A percentile compares a stretch with the other conserved stretches of the same genome.
These are phyloP conservation scores for Butyriboletus appendiculatus DNA, from an alignment of 1,284 basidiomycete genomes.

Conservation along the genomic window DNA sequence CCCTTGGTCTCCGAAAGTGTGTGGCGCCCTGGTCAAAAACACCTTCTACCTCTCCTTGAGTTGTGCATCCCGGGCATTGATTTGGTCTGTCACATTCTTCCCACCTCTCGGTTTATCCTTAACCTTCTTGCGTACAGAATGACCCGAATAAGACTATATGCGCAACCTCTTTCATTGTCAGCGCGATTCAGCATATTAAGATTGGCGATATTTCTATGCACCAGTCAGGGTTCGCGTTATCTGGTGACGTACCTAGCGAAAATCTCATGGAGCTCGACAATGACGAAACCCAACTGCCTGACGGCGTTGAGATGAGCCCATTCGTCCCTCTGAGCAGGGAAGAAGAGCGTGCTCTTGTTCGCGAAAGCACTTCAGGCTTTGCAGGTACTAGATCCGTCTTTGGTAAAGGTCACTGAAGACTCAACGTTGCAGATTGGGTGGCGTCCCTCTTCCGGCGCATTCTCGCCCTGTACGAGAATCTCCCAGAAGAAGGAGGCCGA, in stretches of 20 bases:
- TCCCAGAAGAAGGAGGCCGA: constrained; percentile 91
- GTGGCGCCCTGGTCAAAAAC: constrained; percentile 88
- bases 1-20: constrained; percentile 78
- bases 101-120: not conserved
- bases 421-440: constrained; percentile 73
- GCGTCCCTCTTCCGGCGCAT: constrained; percentile 86
- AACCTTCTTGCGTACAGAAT: constrained; percentile 53
- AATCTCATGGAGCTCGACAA: constrained; percentile 56
- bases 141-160: constrained; percentile 92
- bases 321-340: constrained; percentile 55
- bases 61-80: constrained; percentile 92
- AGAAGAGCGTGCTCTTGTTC: constrained; percentile 73
- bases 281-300: constrained; percentile 47
- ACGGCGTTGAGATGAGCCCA: constrained; percentile 54
- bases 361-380: constrained; percentile 80
- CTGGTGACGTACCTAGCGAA: constrained; percentile 53
- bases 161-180: constrained; percentile 78
- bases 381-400: constrained; percentile 51
- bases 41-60: constrained; percentile 87
- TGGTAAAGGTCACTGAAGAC: constrained; percentile 1
- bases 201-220: constrained; percentile 77
- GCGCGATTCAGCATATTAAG: constrained; percentile 78
- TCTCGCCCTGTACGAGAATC: constrained; percentile 86
- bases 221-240: constrained; percentile 53
- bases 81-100: constrained; percentile 48